Evolutionary conservation across 108 stramenopile genomes (phyloP), one percentile per base, ranked within the genome.

Genomic region (Pinguiococcus pyrenoidosus): DNA sequence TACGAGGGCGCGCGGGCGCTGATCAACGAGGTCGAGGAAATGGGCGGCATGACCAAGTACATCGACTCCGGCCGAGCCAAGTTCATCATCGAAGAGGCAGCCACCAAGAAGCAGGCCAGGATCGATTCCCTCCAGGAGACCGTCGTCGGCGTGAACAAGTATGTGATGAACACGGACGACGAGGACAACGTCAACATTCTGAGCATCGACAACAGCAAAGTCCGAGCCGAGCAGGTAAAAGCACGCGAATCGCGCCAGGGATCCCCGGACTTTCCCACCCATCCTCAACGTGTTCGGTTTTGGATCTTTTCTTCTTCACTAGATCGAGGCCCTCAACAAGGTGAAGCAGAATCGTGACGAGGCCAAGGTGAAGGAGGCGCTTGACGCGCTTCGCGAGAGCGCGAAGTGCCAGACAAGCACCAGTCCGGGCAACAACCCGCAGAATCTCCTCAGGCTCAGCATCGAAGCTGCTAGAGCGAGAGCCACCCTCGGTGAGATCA

Each of bases 61-160:
- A 89, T 97, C 49, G 79, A 87, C 35, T 80, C 76, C 48, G 96
- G 96, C 32, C 75, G 75, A 64, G 92, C 96, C 25, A 97, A 97
- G 62, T 64, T 89, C 10, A 64, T 83, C 13, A 89, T 97, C 36
- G 96, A 97, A 62, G 96, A 94, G 59, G 78, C 83, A 41, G 96
- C 96, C 0, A 91, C 92, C 0, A 76, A 71, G 51, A 94, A 92
- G 56, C 68, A 69, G 70, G 90, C 73, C 2, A 56, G 90, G 48
- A 82, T 87, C 54, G 84, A 87, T 50, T 68, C 77, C 2, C 69
- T 82, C 16, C 62, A 78, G 40, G 96, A 97, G 37, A 68, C 66
- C 12, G 71, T 95, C 42, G 91, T 97, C 6, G 96, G 96, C n/a
- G 88, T 97, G 27, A 97, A 97, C 72, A 92, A 92, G 57, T 91